Evolutionary conservation across 2,329 filamentous ascomycete species (phyloP).

Genomic region (Nothopassalora personata): DNA sequence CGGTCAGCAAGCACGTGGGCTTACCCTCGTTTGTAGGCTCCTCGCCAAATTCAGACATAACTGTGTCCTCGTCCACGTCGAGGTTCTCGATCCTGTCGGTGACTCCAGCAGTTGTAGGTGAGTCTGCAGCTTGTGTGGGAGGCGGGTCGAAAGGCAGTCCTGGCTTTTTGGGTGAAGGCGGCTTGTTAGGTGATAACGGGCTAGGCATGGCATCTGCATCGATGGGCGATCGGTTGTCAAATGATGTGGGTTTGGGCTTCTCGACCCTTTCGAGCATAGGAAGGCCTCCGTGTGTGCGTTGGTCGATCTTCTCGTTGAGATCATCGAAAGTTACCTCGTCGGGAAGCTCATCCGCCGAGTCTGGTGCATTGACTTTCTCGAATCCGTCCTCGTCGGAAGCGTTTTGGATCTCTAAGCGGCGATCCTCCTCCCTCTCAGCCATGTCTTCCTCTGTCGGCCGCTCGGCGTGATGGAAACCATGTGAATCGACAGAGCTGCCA

Average conservation of each 20-base stretch:
- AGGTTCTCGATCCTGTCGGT: slow-evolving; percentile 53
- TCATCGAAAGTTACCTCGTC: slow-evolving; percentile 65
- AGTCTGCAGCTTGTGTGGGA: slow-evolving; percentile 35
- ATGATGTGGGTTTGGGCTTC: slow-evolving; percentile 20
- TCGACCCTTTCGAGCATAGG: slow-evolving; percentile 27
- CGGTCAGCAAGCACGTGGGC: slow-evolving; percentile 38
- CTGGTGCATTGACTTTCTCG: slow-evolving; percentile 71
- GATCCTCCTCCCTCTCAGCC: slow-evolving; percentile 58
- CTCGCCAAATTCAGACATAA: slow-evolving; percentile 39
- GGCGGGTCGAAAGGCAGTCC: slow-evolving; percentile 26
- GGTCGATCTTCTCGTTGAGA: slow-evolving; percentile 52
- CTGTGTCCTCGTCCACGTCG: slow-evolving; percentile 54
- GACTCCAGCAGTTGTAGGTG: slow-evolving; percentile 50
- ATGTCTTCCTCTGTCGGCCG: slow-evolving; percentile 39
- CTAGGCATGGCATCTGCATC: slow-evolving; percentile 24
- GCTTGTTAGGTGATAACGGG: slow-evolving; percentile 30
- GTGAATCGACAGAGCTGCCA: slow-evolving; percentile 48
- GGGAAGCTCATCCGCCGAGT: slow-evolving; percentile 53
- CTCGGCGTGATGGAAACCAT: slow-evolving; percentile 48
- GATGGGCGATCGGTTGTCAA: slow-evolving; percentile 14
- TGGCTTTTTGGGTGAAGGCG: slow-evolving; percentile 15
- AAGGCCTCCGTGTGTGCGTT: slow-evolving; percentile 21
- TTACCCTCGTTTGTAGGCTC: slow-evolving; percentile 29
- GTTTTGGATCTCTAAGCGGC: slow-evolving; percentile 71
- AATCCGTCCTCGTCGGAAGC: slow-evolving; percentile 86